These are phyloP conservation scores for Yamadazyma buinensis DNA, from an alignment of 1,139 yeast genomes.

Conservation along the genomic window DNA sequence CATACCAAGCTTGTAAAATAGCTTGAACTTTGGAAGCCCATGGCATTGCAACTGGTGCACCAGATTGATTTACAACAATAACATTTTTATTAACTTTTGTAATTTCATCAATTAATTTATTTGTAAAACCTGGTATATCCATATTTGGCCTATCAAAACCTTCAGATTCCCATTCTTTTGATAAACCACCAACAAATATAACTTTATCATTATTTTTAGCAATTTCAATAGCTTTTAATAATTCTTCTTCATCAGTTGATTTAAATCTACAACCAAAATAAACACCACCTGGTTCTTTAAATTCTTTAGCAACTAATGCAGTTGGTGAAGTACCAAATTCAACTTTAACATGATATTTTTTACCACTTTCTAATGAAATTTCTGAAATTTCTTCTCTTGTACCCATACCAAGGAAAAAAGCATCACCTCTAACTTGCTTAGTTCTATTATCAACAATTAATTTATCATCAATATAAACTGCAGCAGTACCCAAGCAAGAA, in stretches of 20 bases:
- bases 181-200: constrained; percentile 38
- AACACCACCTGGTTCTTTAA: constrained; percentile 30
- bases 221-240: constrained; percentile 24
- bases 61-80: constrained; percentile 56
- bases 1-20: constrained; percentile 48
- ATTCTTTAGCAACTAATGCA: constrained; percentile 16
- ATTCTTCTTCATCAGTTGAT: constrained; percentile 21
- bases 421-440: constrained; percentile 45
- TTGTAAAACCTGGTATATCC: constrained; percentile 46
- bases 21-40: constrained; percentile 48
- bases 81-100: constrained; percentile 47
- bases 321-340: constrained; percentile 54
- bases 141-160: constrained; percentile 32
- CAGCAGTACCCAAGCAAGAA: constrained; percentile 51
- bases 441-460: constrained; percentile 56
- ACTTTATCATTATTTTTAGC: constrained; percentile 35
- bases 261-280: constrained; percentile 24
- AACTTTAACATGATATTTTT: constrained; percentile 38
- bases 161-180: constrained; percentile 37
- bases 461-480: constrained; percentile 47
- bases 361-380: constrained; percentile 37
- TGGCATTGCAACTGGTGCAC: constrained; percentile 61
- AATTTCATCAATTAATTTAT: constrained; percentile 44
- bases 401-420: constrained; percentile 47
- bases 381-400: constrained; percentile 45